Percentiles rank a stretch among this genome's conserved stretches.
Conservation (phyloP, 257 asterid genomes). For the Solanum chaucha region DNA sequence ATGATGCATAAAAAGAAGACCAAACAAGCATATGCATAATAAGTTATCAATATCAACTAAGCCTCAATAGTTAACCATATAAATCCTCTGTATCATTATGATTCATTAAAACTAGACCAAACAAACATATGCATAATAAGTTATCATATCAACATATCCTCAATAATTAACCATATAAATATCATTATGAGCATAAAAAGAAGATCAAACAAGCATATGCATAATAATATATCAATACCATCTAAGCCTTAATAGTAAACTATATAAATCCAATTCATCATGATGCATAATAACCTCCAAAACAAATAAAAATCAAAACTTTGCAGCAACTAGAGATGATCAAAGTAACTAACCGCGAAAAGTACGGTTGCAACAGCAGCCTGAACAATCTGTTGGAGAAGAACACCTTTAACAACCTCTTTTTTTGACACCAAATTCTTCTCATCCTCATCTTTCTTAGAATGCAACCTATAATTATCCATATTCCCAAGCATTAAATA, state of each 20-base stretch:
- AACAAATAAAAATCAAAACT: neutral
- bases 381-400: conserved; percentile 88
- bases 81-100: neutral
- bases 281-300: neutral
- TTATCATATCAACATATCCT: neutral
- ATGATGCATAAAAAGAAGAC: neutral
- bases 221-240: neutral
- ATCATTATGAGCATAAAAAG: neutral
- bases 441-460: conserved; percentile 76
- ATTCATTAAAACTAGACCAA: neutral
- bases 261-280: neutral
- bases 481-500: conserved; percentile 55
- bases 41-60: neutral
- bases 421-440: conserved; percentile 73
- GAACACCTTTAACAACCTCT: conserved; percentile 80
- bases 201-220: neutral
- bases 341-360: conserved; percentile 51
- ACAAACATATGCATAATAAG: neutral
- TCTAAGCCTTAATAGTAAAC: neutral
- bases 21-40: neutral
- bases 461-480: conserved; percentile 56
- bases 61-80: neutral
- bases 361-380: conserved; percentile 72
- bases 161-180: neutral
- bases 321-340: neutral